Evolutionary conservation across 2,329 filamentous ascomycete species (phyloP).

Genomic region (Claviceps sp.): DNA sequence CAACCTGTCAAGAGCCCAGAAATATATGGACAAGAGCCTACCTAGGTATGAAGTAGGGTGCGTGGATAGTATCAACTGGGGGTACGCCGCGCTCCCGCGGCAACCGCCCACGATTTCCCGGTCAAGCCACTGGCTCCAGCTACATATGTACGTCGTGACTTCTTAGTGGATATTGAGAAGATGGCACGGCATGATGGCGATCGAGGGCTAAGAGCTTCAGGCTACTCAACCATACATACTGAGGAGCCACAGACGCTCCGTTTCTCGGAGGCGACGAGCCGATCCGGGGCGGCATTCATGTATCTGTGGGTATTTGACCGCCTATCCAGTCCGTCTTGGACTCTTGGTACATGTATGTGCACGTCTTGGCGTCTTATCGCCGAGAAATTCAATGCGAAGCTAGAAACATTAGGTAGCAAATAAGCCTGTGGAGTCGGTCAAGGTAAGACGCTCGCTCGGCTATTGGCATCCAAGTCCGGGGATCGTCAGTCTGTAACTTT

Average conservation of each 20-base stretch:
- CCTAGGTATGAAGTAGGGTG: no score
- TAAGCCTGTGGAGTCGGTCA: no score
- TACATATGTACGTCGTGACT: background rate
- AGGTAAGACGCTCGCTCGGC: no score
- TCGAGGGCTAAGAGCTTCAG: background rate
- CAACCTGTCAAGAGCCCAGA: background rate
- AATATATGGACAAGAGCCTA: conserved; percentile 1
- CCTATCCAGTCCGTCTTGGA: background rate
- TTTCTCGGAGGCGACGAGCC: background rate
- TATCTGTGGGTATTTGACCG: background rate
- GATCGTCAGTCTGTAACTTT: background rate
- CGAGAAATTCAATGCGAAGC: background rate
- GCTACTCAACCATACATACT: background rate
- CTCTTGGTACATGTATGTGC: background rate
- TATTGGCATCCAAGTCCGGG: background rate
- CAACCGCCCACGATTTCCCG: background rate
- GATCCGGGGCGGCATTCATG: background rate
- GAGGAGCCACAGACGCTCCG: background rate
- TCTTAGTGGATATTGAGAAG: background rate
- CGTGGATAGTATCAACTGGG: background rate
- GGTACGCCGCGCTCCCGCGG: conserved; percentile 1
- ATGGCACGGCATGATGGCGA: background rate
- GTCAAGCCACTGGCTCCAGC: background rate
- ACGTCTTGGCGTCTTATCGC: background rate
- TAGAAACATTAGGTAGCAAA: background rate